Evolutionary conservation across 441 rosid species (phyloP).

Genomic region (California macrophylla): DNA sequence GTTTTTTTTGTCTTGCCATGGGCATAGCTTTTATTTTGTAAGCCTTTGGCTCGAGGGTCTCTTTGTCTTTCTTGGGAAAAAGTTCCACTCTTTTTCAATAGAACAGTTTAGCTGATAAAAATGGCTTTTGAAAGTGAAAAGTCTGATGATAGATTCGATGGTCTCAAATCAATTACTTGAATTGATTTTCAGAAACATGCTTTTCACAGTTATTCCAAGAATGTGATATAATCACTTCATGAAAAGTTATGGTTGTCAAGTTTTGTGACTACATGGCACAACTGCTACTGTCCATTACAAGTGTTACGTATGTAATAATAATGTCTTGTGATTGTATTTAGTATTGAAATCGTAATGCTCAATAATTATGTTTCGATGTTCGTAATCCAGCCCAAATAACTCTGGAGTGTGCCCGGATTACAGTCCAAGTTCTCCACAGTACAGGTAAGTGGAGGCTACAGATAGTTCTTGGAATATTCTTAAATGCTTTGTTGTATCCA

Average conservation of each 20-base stretch:
- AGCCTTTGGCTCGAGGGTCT: no score
- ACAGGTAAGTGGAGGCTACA: conserved; percentile 34
- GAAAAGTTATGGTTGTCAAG: neutral
- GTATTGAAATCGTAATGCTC: no score
- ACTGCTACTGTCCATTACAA: no score
- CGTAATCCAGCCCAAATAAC: conserved; percentile 59
- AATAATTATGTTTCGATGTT: conserved; percentile 5
- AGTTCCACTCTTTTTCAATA: no score
- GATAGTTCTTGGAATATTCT: neutral
- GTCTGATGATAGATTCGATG: neutral
- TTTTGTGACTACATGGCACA: neutral
- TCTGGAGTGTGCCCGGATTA: conserved; percentile 79
- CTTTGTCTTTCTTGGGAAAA: no score
- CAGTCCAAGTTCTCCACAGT: conserved; percentile 75
- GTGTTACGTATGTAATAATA: no score
- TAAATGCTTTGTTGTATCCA: neutral
- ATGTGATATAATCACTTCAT: neutral
- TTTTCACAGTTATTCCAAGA: neutral
- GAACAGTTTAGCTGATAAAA: no score
- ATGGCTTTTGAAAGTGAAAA: neutral
- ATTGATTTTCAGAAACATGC: neutral
- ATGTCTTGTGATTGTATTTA: no score
- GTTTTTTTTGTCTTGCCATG: no score
- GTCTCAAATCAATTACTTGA: neutral
- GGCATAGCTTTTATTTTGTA: no score